Evolutionary conservation across 768 basidiomycete species (phyloP).

Genomic region (Hypholoma sublateritium): DNA sequence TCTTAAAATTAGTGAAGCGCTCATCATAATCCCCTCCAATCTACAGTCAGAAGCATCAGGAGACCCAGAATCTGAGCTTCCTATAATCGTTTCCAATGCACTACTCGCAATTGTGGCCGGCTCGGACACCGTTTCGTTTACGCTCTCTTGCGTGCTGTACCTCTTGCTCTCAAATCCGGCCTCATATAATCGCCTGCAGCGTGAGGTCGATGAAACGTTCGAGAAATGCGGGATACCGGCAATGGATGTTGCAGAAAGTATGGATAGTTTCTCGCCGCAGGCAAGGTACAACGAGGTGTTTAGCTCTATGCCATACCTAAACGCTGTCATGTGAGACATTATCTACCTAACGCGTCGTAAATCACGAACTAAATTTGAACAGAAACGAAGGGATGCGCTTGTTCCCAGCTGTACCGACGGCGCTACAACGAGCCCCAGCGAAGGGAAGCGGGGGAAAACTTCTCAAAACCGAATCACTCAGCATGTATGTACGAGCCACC

Average conservation of each 20-base stretch:
- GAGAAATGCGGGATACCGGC: constrained; percentile 7
- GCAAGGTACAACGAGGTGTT: constrained; percentile 15
- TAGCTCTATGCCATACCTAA: constrained; percentile 25
- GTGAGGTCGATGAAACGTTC: constrained; percentile 25
- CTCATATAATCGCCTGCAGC: constrained; percentile 21
- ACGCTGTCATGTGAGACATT: constrained; percentile 31
- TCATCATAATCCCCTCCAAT: too few relatives aligned
- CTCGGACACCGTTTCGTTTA: constrained; percentile 27
- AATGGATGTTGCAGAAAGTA: not conserved
- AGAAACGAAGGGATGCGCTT: constrained; percentile 39
- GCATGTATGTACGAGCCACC: not conserved
- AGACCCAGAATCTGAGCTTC: constrained; percentile 7
- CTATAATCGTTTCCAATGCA: constrained; percentile 18
- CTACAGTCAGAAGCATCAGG: constrained; percentile 16
- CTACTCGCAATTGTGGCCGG: constrained; percentile 29
- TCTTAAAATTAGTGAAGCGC: too few relatives aligned
- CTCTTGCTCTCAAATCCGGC: constrained; percentile 24
- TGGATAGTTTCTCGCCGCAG: not conserved
- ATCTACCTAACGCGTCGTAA: not conserved
- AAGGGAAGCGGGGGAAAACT: constrained; percentile 26
- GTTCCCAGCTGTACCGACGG: constrained; percentile 32
- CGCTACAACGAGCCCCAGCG: constrained; percentile 29
- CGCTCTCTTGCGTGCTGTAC: constrained; percentile 22
- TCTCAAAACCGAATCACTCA: constrained; percentile 7
- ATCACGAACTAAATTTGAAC: not conserved